Conservation (phyloP, 208 protist species). For the Ichthyophonus hoferi region DNA sequence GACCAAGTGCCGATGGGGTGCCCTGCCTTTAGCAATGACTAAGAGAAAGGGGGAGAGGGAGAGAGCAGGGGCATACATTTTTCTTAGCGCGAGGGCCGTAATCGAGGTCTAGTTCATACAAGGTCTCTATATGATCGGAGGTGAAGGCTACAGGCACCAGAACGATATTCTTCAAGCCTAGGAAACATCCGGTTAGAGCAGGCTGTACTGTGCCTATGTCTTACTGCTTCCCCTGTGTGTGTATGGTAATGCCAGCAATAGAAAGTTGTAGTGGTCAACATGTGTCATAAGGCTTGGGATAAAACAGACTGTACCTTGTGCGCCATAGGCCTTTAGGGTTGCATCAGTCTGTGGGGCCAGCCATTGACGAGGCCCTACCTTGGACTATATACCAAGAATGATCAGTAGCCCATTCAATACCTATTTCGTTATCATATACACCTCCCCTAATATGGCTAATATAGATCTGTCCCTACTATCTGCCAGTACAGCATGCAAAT, state of each 20-base stretch:
- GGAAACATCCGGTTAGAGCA: too few species aligned
- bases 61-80: background rate
- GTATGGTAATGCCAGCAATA: too few species aligned
- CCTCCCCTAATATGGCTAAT: too few species aligned
- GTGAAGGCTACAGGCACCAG: constrained; percentile 68
- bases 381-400: constrained; percentile 36
- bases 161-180: constrained; percentile 43
- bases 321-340: constrained; percentile 42
- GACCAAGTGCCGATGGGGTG: background rate
- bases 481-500: too few species aligned
- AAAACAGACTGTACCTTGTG: background rate
- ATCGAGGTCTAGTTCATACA: constrained; percentile 67
- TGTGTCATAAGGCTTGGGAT: too few species aligned
- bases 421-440: too few species aligned
- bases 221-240: too few species aligned
- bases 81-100: constrained; percentile 33
- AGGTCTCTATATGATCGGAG: constrained; percentile 67
- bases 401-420: too few species aligned
- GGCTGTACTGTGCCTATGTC: too few species aligned
- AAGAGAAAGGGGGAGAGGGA: background rate
- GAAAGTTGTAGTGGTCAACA: too few species aligned
- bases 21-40: background rate
- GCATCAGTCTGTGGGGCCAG: constrained; percentile 57
- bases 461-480: too few species aligned
- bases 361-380: constrained; percentile 61